phyloP scores from a whole-genome alignment of 352 stramenopile species.

The Peronospora belbahrii region DNA sequence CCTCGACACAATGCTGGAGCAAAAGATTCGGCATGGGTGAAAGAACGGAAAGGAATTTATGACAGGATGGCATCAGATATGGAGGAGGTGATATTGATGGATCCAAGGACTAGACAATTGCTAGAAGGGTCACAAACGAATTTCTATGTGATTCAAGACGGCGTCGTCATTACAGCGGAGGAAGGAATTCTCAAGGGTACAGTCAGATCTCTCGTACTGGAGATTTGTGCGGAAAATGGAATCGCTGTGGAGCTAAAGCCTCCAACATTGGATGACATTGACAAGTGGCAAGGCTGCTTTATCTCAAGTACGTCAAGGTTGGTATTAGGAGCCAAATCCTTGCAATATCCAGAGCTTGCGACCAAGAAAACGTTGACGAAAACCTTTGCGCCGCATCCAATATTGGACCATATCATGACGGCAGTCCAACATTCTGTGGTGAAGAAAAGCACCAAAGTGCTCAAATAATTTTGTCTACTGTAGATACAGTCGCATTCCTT shows the following conservation, averaged over 20 bases:
- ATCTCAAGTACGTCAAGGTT: conserved; percentile 79
- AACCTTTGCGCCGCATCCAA: conserved; percentile 29
- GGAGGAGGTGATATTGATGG: conserved; percentile 59
- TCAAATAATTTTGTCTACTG: conserved; percentile 17
- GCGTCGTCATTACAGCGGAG: conserved; percentile 52
- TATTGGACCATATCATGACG: conserved; percentile 40
- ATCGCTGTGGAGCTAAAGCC: conserved; percentile 52
- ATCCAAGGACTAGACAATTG: conserved; percentile 43
- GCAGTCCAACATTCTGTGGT: conserved; percentile 42
- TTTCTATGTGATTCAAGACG: conserved; percentile 59
- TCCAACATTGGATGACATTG: conserved; percentile 43
- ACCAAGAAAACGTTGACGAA: conserved; percentile 19
- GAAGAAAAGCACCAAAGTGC: conserved; percentile 50
- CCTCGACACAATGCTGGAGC: conserved; percentile 64
- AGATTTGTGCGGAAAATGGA: conserved; percentile 41
- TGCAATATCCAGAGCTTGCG: conserved; percentile 42
- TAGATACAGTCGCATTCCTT: neutral
- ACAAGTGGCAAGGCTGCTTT: conserved; percentile 69
- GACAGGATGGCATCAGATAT: conserved; percentile 52
- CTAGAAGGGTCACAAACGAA: conserved; percentile 84
- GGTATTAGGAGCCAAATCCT: conserved; percentile 44
- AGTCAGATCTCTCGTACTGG: conserved; percentile 62
- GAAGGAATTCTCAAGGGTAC: conserved; percentile 73
- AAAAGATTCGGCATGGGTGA: conserved; percentile 74
- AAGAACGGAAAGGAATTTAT: conserved; percentile 69